Evolutionary conservation across 1,284 basidiomycete species (phyloP), one percentile per base, ranked within the genome.

Genomic region (Mycocalia duriaeana): DNA sequence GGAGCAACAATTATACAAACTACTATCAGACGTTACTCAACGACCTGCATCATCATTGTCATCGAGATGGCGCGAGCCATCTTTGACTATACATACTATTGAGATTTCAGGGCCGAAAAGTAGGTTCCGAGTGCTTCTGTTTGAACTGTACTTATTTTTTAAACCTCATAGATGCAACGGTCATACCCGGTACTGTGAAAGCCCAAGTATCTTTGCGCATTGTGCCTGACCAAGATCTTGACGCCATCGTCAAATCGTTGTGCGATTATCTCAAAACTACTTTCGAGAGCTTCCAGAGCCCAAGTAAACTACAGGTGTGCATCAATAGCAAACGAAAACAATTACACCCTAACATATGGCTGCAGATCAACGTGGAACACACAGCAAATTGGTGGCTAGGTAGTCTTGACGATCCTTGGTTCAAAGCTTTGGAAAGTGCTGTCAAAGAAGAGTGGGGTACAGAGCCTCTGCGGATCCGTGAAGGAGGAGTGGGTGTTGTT

Each of bases 301-400:
- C 84, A 1, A 95, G 95, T 62, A 65, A 65, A 28, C 69, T 94
- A n/a, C 70, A 82, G 50, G 89, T 90, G 51, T 65, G 47, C 40
- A 22, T 9, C 19, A 20, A 22, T 14, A 16, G 14, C 9, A 14
- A 6, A 2, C 20, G 38, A 24, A 9, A 16, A 18, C 22, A 44
- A 36, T 34, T 31, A 14, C 22, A n/a, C 14, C n/a, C 14, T 39
- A 19, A 36, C 9, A 14, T 34, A 11, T 16, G 35, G 46, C 24
- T 49, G 19, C 52, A 93, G 88, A 73, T 94, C 42, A 73, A 71
- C 23, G 82, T 97, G 42, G 84, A 89, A 40, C 89, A 93, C 53
- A 85, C 81, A 1, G 94, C 93, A 0, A 88, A 94, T 58, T 99
- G 94, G 94, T 99, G 95, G 95, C 74, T 97, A 1, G 93, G 94